Evolutionary conservation across 768 basidiomycete genomes (phyloP), one percentile per base, ranked within the genome.

Genomic region (Lyophyllum atratum): DNA sequence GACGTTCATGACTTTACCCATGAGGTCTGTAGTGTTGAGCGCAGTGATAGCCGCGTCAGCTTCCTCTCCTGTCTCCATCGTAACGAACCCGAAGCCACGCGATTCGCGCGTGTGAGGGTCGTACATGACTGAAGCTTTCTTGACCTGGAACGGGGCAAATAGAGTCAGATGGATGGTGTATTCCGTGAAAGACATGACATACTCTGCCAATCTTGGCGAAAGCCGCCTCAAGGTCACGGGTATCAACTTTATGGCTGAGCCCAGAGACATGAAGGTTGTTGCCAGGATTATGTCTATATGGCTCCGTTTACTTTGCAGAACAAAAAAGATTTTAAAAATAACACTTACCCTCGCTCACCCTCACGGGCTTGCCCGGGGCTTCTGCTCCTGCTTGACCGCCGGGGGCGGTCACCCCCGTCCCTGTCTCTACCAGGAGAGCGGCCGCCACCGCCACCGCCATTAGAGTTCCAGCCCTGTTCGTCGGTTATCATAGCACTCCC

Each of bases 131-230:
- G 85, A 85, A 12, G 86, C 85, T 65, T 86, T 87, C 64, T 85
- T 79, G 58, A 87, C 85, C 93, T 95, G 64, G 17, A 49, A 58
- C 6, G 34, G 25, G 12, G 24, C 56, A 29, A 34, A 31, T 4
- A 54, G 9, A 21, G 31, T 11, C 15, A 15, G 4, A 8, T 8
- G 14, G 7, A 10, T 6, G 3, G 26, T 9, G 12, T 1, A 19
- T n/a, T n/a, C n/a, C 9, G 22, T 4, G 19, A 2, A 29, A 25
- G 6, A 7, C 14, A 6, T 3, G 3, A 80, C 86, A 59, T 64
- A 93, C 93, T 65, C 88, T 80, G 54, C 97, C 97, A 73, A 88
- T 84, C 74, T 95, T 95, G 59, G 85, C 80, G 70, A 99, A 99
- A 8, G 86, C 85, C 14, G 86, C 84, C 72, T 97, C 94, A 54